Percentiles rank a stretch among this genome's conserved stretches.
Evolutionary conservation across 75 land plant genomes (phyloP).

Genomic region (Picea sitchensis): DNA sequence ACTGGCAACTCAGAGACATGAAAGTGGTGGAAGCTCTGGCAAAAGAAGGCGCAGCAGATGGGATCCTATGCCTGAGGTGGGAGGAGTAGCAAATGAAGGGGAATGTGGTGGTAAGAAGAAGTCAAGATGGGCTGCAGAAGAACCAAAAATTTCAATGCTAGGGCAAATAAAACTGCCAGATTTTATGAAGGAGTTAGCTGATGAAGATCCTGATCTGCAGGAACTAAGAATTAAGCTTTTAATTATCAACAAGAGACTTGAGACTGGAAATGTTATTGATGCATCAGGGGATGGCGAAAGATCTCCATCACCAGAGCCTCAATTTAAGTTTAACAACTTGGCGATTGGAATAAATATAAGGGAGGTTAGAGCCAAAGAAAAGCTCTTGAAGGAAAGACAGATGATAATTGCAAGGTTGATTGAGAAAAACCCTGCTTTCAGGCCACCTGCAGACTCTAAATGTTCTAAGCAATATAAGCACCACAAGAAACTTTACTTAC

Average conservation of each 20-base stretch:
- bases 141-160: constrained; percentile 14
- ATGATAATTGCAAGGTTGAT: constrained; percentile 31
- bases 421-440: constrained; percentile 29
- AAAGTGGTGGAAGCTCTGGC: constrained; percentile 21
- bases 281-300: constrained; percentile 15
- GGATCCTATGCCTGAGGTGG: constrained; percentile 9
- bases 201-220: constrained; percentile 22
- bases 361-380: constrained; percentile 20
- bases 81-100: constrained; percentile 8
- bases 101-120: constrained; percentile 17
- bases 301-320: constrained; percentile 41
- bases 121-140: constrained; percentile 39
- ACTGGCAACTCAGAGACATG: constrained; percentile 5
- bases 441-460: constrained; percentile 24
- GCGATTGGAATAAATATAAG: constrained; percentile 25
- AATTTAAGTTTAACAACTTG: constrained; percentile 26
- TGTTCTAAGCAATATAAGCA: constrained; percentile 26
- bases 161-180: constrained; percentile 32
- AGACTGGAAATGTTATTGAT: constrained; percentile 15
- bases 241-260: constrained; percentile 28
- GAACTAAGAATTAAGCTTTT: constrained; percentile 19
- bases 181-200: constrained; percentile 9
- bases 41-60: constrained; percentile 26
- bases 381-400: constrained; percentile 25
- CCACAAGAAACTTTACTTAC: constrained; percentile 49